Evolutionary conservation across 805 yeast genomes (phyloP).

Genomic region (Teunomyces stri): DNA sequence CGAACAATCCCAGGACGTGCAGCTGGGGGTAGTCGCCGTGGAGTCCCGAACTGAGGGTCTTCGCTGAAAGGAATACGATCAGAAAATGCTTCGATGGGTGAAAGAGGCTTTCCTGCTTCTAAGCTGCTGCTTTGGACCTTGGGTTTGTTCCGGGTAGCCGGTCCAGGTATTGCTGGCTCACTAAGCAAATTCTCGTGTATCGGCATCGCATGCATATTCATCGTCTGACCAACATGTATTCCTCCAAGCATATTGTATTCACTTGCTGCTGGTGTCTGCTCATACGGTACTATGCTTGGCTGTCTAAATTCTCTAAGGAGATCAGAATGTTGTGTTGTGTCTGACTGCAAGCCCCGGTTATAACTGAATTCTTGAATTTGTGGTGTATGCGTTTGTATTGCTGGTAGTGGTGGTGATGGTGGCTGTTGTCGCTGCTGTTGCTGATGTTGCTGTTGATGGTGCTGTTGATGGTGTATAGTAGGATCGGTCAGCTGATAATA

Average conservation of each 20-base stretch:
- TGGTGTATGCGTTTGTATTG: not conserved
- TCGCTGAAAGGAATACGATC: not conserved
- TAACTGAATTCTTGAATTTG: not conserved
- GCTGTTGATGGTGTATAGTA: constrained; percentile 4
- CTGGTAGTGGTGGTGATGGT: constrained; percentile 6
- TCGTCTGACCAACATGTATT: not conserved
- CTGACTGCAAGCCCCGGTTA: not conserved
- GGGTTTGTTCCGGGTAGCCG: not conserved
- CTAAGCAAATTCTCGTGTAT: not conserved
- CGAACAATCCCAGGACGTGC: not conserved
- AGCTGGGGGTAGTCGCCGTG: not conserved
- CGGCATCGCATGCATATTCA: not conserved
- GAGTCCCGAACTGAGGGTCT: not conserved
- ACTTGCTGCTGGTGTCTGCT: not conserved
- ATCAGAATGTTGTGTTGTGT: not conserved
- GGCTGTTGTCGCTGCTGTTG: constrained; percentile 3
- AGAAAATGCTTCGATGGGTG: not conserved
- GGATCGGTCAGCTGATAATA: not conserved
- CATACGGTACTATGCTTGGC: not conserved
- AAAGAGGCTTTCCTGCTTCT: not conserved
- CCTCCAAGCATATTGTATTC: not conserved
- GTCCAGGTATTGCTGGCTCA: not conserved
- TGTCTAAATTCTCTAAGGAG: not conserved
- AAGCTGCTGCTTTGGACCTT: not conserved
- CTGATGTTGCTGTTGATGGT: constrained; percentile 7